A percentile compares a stretch with the other conserved stretches of the same genome.
phyloP scores from a whole-genome alignment of 306 rosid genomes.

The Vicia faba region DNA sequence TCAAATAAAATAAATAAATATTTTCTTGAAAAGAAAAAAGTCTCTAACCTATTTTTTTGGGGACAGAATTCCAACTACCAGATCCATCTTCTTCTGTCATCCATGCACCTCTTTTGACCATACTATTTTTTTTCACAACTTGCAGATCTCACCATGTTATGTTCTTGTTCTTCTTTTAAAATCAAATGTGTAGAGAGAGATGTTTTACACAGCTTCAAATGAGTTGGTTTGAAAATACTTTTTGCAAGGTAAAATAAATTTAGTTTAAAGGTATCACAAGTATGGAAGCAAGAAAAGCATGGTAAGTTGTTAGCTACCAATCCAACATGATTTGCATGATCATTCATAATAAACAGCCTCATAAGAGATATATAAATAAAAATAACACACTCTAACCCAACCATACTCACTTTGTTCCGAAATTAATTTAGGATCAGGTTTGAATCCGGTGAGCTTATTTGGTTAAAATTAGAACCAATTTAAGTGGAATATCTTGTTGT shows the following conservation, averaged over 20 bases:
- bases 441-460: slow-evolving; percentile 62
- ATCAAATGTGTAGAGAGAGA: slow-evolving; percentile 21
- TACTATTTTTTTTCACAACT: slow-evolving; percentile 57
- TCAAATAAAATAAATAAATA: too few species aligned
- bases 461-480: slow-evolving; percentile 66
- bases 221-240: not conserved
- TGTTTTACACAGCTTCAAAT: slow-evolving; percentile 34
- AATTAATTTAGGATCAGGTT: slow-evolving; percentile 57
- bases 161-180: not conserved
- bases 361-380: slow-evolving; percentile 39
- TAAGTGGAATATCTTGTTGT: slow-evolving; percentile 41
- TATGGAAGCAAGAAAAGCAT: slow-evolving; percentile 76
- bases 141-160: slow-evolving; percentile 64
- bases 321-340: slow-evolving; percentile 69
- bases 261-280: slow-evolving; percentile 62
- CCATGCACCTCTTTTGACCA: slow-evolving; percentile 51
- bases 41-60: slow-evolving; percentile 66
- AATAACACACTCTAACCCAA: slow-evolving; percentile 37
- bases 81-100: slow-evolving; percentile 70
- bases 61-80: slow-evolving; percentile 61
- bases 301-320: slow-evolving; percentile 50
- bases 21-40: not conserved
- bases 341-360: slow-evolving; percentile 40
- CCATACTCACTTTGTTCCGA: slow-evolving; percentile 48
- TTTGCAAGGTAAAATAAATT: slow-evolving; percentile 47